Evolutionary conservation across 2,329 filamentous ascomycete genomes (phyloP).

Genomic region (Karstenula rhodostoma): DNA sequence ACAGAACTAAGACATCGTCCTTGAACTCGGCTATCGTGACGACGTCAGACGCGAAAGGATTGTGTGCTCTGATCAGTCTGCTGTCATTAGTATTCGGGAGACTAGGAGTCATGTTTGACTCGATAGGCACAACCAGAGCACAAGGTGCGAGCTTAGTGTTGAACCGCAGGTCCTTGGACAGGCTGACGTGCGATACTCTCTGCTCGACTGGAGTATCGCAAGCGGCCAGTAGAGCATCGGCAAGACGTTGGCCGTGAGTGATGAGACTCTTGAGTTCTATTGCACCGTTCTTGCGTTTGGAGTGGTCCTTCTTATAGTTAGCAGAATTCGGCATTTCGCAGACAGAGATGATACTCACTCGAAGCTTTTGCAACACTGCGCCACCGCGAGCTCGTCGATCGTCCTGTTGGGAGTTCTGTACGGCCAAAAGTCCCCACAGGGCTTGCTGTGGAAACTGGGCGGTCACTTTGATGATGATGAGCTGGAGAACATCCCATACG

Average conservation of each 20-base stretch:
- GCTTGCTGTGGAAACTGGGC: constrained; percentile 88
- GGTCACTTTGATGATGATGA: constrained; percentile 87
- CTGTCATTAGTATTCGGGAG: constrained; percentile 77
- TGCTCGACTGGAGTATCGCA: constrained; percentile 81
- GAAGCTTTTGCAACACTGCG: constrained; percentile 52
- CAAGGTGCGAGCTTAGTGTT: constrained; percentile 84
- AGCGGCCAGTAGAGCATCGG: constrained; percentile 79
- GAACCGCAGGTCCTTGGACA: constrained; percentile 81
- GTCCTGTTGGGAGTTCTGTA: constrained; percentile 79
- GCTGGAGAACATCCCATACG: constrained; percentile 78
- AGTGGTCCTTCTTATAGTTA: constrained; percentile 57
- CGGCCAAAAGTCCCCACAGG: constrained; percentile 87
- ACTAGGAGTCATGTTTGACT: constrained; percentile 81
- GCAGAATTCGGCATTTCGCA: constrained; percentile 29
- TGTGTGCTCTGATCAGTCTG: constrained; percentile 73
- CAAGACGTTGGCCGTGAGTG: constrained; percentile 80
- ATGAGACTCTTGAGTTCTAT: constrained; percentile 76
- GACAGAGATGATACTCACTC: constrained; percentile 30
- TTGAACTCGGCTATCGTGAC: constrained; percentile 82
- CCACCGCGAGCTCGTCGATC: constrained; percentile 69
- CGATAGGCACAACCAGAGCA: constrained; percentile 86
- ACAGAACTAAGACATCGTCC: constrained; percentile 89
- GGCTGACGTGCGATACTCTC: constrained; percentile 75
- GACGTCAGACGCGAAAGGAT: constrained; percentile 85
- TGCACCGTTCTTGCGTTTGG: constrained; percentile 61